A percentile compares a stretch with the other conserved stretches of the same genome.
phyloP scores from a whole-genome alignment of 495 filamentous ascomycete genomes.

The Penicillium canescens region DNA sequence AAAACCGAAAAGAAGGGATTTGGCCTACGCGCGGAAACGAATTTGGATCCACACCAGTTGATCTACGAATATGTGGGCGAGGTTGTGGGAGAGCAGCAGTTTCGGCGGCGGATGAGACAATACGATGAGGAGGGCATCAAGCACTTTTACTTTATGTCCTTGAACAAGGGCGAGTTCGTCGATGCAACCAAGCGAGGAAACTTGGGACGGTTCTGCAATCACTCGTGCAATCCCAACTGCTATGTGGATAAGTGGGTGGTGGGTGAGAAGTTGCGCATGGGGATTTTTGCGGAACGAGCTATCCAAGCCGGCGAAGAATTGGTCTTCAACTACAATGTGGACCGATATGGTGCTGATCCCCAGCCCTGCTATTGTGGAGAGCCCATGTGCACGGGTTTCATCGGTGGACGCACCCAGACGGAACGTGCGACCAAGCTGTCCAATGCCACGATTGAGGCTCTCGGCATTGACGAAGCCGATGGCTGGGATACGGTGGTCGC shows the following conservation, averaged over 20 bases:
- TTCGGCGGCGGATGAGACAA: slow-evolving; percentile 82
- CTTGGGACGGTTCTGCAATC: slow-evolving; percentile 96
- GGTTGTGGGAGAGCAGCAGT: slow-evolving; percentile 89
- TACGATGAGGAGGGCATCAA: slow-evolving; percentile 96
- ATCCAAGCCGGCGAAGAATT: slow-evolving; percentile 91
- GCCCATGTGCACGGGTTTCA: slow-evolving; percentile 91
- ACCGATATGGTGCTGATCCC: slow-evolving; percentile 94
- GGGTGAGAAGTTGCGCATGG: slow-evolving; percentile 97
- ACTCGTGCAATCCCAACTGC: slow-evolving; percentile 98
- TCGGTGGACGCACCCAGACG: slow-evolving; percentile 96
- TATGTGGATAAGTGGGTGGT: slow-evolving; percentile 99
- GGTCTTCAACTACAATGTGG: slow-evolving; percentile 99
- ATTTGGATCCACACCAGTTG: slow-evolving; percentile 80
- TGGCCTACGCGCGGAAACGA: slow-evolving; percentile 77
- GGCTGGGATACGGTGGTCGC: slow-evolving; percentile 87
- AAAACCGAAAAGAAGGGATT: slow-evolving; percentile 97
- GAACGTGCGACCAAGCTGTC: slow-evolving; percentile 92
- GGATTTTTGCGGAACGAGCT: slow-evolving; percentile 89
- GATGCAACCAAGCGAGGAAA: slow-evolving; percentile 98
- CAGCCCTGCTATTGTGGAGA: slow-evolving; percentile 97
- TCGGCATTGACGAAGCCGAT: slow-evolving; percentile 92
- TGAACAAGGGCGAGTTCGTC: slow-evolving; percentile 94
- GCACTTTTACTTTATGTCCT: slow-evolving; percentile 99
- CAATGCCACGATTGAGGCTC: slow-evolving; percentile 85
- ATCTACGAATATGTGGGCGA: slow-evolving; percentile 99